Evolutionary conservation across 2,329 filamentous ascomycete species (phyloP), one percentile per base, ranked within the genome.

Genomic region (Alternaria dauci): DNA sequence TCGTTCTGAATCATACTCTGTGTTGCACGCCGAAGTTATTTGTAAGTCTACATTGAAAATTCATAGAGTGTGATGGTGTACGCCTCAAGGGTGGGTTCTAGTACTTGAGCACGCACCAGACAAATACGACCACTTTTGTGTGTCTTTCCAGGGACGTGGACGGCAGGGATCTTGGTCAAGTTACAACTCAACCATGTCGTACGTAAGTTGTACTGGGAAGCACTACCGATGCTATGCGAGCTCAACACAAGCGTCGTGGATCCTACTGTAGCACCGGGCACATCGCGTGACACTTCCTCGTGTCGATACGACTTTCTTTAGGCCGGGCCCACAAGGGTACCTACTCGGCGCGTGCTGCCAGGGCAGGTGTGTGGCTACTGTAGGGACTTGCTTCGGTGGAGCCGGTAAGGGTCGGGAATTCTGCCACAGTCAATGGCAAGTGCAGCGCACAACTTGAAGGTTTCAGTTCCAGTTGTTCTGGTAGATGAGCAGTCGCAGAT

Each of bases 301-400:
- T 34, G 34, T 51, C 39, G 39, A 52, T 26, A 34, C 30, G 34
- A 34, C 32, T 23, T 44, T 30, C 25, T 51, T 28, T 39, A 9
- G 25, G 18, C 25, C 25, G 36, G 50, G 44, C 43, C 50, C 55
- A 58, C 50, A 46, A n/a, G 20, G 16, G n/a, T 38, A 38, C 26
- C 50, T 58, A n/a, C 32, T 50, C 46, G 32, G 46, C 46, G 23
- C 46, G 46, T 50, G 30, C 32, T 50, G 46, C 46, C 46, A 50
- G 20, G 32, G 32, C 23, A 50, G 23, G 46, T 36, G 20, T 50
- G 46, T 25, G 34, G 14, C 34, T 50, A 36, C 46, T 18, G 30
- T 8, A 38, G 30, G 23, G 46, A 23, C 34, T 50, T 34, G 46
- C 55, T 28, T 30, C 30, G 46, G 57, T 55, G 57, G 52, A 50